A percentile compares a stretch with the other conserved stretches of the same genome.
These are phyloP conservation scores for Blastobotrys malaysiensis DNA, from an alignment of 1,139 yeast genomes.

Conservation along the genomic window DNA sequence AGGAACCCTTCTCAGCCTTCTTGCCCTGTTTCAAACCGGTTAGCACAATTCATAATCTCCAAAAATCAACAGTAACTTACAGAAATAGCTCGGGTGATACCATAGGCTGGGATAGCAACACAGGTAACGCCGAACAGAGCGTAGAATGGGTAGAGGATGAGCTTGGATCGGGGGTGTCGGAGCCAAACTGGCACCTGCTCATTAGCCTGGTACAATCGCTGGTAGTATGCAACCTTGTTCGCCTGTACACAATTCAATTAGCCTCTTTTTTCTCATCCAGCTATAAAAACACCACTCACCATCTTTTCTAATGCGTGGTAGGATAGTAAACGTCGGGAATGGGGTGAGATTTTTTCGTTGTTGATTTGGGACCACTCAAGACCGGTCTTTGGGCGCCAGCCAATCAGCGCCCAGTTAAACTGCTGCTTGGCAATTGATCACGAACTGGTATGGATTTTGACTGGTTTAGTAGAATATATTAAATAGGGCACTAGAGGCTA, in stretches of 20 bases:
- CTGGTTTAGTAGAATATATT: too few species aligned
- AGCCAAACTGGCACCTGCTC: constrained; percentile 36
- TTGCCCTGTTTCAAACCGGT: constrained; percentile 10
- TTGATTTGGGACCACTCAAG: not conserved
- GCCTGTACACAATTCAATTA: not conserved
- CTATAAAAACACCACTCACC: too few species aligned
- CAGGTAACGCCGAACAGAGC: constrained; percentile 70
- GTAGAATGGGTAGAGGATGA: constrained; percentile 82
- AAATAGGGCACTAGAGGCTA: too few species aligned
- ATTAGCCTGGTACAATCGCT: constrained; percentile 36
- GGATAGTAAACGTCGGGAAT: not conserved
- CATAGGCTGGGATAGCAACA: constrained; percentile 63
- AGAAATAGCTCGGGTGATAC: constrained; percentile 64
- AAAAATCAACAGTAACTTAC: constrained; percentile 14
- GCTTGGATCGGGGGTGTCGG: constrained; percentile 60
- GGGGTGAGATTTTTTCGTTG: not conserved
- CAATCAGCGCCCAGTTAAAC: not conserved
- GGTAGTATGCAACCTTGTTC: constrained; percentile 36
- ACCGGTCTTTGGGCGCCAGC: not conserved
- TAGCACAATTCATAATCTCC: constrained; percentile 3
- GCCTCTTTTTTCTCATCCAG: not conserved
- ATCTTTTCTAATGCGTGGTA: not conserved
- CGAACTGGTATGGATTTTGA: too few species aligned
- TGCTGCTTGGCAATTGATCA: not conserved
- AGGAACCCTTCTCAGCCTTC: constrained; percentile 15